phyloP scores from a whole-genome alignment of 345 rosid genomes.

The Camelina neglecta region DNA sequence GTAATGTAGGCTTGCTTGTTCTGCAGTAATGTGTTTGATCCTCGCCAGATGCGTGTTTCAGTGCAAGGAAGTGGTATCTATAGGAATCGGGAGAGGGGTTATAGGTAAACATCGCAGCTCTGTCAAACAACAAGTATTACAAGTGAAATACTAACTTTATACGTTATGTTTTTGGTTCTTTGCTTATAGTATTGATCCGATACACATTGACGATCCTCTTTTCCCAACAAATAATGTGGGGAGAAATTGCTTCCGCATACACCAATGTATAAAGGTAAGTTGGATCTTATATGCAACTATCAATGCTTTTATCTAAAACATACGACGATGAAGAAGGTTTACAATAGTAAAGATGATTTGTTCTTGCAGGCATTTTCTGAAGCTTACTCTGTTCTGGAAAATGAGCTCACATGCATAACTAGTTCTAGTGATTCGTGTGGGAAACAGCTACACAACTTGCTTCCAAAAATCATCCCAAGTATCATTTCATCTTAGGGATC shows the following conservation, averaged over 20 bases:
- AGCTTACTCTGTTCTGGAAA: constrained; percentile 83
- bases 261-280: constrained; percentile 94
- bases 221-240: constrained; percentile 94
- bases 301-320: not conserved
- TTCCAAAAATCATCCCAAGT: constrained; percentile 81
- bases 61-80: constrained; percentile 94
- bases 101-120: constrained; percentile 59
- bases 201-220: constrained; percentile 95
- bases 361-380: constrained; percentile 91
- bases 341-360: constrained; percentile 12
- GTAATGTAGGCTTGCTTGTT: constrained; percentile 19
- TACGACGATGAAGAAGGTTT: not conserved
- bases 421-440: constrained; percentile 52
- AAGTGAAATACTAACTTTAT: constrained; percentile 22
- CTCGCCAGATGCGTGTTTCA: constrained; percentile 95
- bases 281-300: constrained; percentile 30
- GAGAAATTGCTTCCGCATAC: constrained; percentile 97
- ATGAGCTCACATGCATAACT: constrained; percentile 62
- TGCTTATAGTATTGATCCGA: constrained; percentile 79
- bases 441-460: constrained; percentile 55
- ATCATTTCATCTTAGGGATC: constrained; percentile 45
- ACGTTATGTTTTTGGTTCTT: constrained; percentile 33
- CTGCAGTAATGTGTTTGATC: constrained; percentile 94
- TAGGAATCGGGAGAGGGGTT: constrained; percentile 88
- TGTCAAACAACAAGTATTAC: constrained; percentile 23